Evolutionary conservation across 805 yeast genomes (phyloP).

Genomic region (Ogataea thermomethanolica): DNA sequence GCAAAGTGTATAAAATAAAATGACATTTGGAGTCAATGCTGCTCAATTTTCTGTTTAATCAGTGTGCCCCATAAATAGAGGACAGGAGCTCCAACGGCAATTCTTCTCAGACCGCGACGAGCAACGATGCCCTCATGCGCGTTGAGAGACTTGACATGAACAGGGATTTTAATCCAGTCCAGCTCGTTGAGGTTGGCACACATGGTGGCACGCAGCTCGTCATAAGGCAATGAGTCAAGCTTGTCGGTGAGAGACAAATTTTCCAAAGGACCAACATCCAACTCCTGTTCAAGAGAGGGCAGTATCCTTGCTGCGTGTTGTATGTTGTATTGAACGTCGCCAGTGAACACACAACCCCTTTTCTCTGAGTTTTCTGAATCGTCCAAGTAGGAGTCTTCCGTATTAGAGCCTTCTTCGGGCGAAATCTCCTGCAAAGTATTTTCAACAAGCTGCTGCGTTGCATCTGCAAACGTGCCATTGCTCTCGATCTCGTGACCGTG

Average conservation of each 20-base stretch:
- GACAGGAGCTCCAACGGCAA: conserved; percentile 49
- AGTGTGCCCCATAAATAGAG: conserved; percentile 45
- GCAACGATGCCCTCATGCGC: conserved; percentile 88
- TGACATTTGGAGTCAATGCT: background rate
- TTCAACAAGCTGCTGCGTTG: conserved; percentile 30
- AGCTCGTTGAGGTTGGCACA: conserved; percentile 55
- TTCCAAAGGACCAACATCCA: conserved; percentile 10
- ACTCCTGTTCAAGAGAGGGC: background rate
- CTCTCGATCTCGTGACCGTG: conserved; percentile 8
- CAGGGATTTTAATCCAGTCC: conserved; percentile 76
- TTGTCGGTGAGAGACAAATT: conserved; percentile 12
- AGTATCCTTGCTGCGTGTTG: background rate
- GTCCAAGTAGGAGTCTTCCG: background rate
- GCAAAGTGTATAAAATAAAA: conserved; percentile 8
- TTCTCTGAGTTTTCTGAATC: background rate
- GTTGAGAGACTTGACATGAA: conserved; percentile 65
- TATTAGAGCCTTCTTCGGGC: conserved; percentile 1
- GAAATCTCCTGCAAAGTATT: conserved; percentile 18
- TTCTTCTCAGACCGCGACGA: conserved; percentile 57
- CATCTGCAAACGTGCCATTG: conserved; percentile 20
- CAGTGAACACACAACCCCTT: background rate
- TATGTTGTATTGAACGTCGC: conserved; percentile 6
- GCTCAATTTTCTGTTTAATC: conserved; percentile 17
- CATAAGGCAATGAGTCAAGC: conserved; percentile 26
- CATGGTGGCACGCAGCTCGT: conserved; percentile 32